These are phyloP conservation scores for Coffea canephora DNA, from an alignment of 257 asterid species.

Conservation along the genomic window DNA sequence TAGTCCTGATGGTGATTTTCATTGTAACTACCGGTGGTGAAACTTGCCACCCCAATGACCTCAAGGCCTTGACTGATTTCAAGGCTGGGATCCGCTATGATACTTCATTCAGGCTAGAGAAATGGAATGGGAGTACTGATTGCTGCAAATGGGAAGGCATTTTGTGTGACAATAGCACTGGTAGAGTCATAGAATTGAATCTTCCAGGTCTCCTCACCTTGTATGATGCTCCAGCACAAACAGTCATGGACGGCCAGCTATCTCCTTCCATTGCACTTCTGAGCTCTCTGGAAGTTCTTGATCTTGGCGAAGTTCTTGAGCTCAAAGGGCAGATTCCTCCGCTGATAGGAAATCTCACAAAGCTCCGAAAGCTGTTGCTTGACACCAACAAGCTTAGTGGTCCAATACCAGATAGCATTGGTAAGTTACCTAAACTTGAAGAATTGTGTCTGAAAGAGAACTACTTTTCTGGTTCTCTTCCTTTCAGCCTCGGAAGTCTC, in stretches of 20 bases:
- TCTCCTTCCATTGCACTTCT: constrained; percentile 45
- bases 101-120: constrained; percentile 37
- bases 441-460: constrained; percentile 41
- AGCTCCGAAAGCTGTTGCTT: constrained; percentile 39
- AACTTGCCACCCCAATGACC: constrained; percentile 54
- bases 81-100: constrained; percentile 41
- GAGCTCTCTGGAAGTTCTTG: constrained; percentile 41
- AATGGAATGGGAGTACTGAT: constrained; percentile 34
- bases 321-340: constrained; percentile 48
- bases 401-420: constrained; percentile 42
- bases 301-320: constrained; percentile 40
- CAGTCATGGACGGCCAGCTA: constrained; percentile 44
- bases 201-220: constrained; percentile 47
- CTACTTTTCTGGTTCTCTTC: constrained; percentile 39
- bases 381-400: constrained; percentile 37
- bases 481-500: constrained; percentile 43
- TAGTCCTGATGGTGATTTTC: constrained; percentile 31
- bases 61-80: constrained; percentile 46
- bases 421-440: constrained; percentile 49
- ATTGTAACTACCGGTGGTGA: constrained; percentile 5
- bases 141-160: constrained; percentile 73
- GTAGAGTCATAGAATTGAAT: constrained; percentile 50
- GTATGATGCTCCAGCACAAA: constrained; percentile 38
- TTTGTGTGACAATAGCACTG: constrained; percentile 36
- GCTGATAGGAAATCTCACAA: constrained; percentile 42